Conservation (phyloP, 2,329 filamentous ascomycete species). For the Trematosphaeria pertusa region DNA sequence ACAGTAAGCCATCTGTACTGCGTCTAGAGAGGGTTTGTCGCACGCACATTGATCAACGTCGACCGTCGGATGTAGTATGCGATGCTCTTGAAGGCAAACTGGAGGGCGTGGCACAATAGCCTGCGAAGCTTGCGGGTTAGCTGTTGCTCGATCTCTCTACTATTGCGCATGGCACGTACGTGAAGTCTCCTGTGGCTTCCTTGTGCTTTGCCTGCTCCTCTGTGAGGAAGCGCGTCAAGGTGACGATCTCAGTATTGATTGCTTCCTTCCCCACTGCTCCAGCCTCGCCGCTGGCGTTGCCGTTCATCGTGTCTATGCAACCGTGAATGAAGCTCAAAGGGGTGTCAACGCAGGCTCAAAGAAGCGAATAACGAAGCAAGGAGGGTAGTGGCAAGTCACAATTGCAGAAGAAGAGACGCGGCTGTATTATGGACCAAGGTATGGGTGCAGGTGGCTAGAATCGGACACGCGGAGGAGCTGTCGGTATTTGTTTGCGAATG, state of each 20-base stretch:
- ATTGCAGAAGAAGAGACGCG: background rate
- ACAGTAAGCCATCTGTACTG: slow-evolving; percentile 16
- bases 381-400: slow-evolving; percentile 1
- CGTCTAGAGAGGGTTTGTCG: background rate
- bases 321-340: background rate
- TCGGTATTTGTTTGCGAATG: slow-evolving; percentile 41
- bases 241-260: slow-evolving; percentile 96
- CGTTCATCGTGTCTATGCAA: slow-evolving; percentile 47
- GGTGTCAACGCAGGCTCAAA: background rate
- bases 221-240: slow-evolving; percentile 91
- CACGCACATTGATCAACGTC: slow-evolving; percentile 78
- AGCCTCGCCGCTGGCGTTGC: slow-evolving; percentile 52
- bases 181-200: slow-evolving; percentile 98
- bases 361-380: slow-evolving; percentile 12
- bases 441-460: slow-evolving; percentile 46
- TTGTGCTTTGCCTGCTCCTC: slow-evolving; percentile 94
- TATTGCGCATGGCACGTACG: slow-evolving; percentile 63
- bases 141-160: background rate
- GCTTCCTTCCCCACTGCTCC: slow-evolving; percentile 70
- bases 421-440: slow-evolving; percentile 26
- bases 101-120: slow-evolving; percentile 93
- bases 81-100: slow-evolving; percentile 99
- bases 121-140: slow-evolving; percentile 55
- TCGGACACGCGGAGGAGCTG: slow-evolving; percentile 45
- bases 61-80: slow-evolving; percentile 98